phyloP scores from a whole-genome alignment of 768 basidiomycete species.

The Grammothele lineata region DNA sequence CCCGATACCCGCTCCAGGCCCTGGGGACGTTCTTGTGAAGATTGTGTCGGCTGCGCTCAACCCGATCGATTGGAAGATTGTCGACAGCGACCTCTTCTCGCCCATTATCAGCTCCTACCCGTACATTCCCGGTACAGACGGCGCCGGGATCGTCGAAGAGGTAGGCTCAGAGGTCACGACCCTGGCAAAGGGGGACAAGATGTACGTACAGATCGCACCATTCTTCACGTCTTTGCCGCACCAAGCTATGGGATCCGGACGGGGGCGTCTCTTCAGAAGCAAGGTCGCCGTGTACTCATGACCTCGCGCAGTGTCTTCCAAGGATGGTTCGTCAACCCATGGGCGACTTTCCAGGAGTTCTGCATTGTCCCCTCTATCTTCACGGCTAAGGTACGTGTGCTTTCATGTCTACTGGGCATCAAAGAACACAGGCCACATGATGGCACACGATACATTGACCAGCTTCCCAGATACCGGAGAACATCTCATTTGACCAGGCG shows the following conservation, averaged over 20 bases:
- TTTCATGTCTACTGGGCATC: constrained; percentile 14
- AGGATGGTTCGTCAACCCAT: constrained; percentile 1
- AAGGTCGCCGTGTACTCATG: background rate
- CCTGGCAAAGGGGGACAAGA: constrained; percentile 34
- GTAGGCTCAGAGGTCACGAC: constrained; percentile 34
- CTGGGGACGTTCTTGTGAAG: constrained; percentile 27
- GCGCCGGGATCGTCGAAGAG: constrained; percentile 35
- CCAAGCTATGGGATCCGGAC: no score
- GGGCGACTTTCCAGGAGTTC: constrained; percentile 23
- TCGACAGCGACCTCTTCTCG: constrained; percentile 19
- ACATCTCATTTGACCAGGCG: constrained; percentile 28
- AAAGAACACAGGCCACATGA: constrained; percentile 8
- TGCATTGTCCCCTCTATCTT: constrained; percentile 21
- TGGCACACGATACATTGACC: background rate
- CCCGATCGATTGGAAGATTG: constrained; percentile 32
- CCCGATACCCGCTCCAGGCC: constrained; percentile 5
- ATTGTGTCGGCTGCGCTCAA: constrained; percentile 27
- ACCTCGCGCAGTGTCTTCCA: constrained; percentile 4
- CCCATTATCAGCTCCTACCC: constrained; percentile 33
- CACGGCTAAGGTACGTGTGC: constrained; percentile 19
- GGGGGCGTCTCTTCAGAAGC: no score
- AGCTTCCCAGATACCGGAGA: constrained; percentile 22
- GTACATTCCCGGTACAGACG: constrained; percentile 34
- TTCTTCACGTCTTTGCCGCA: no score
- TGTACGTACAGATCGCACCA: constrained; percentile 25